These are phyloP conservation scores for Fusarium xylarioides DNA, from an alignment of 2,329 filamentous ascomycete genomes.

Conservation along the genomic window DNA sequence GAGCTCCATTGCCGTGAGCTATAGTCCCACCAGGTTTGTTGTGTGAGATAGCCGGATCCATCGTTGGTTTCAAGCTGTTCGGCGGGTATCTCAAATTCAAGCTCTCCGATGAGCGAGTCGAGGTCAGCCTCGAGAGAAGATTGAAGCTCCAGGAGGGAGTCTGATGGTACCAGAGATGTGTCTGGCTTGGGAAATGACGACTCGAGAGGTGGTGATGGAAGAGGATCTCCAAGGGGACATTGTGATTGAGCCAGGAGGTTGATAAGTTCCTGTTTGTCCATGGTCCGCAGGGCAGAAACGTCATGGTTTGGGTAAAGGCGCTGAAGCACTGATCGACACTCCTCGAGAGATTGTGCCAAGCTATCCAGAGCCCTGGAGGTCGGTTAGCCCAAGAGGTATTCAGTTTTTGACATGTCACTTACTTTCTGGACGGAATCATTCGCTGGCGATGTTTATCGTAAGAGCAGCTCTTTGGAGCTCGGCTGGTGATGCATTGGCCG, in stretches of 20 bases:
- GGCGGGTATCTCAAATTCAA: conserved; percentile 31
- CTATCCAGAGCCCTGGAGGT: conserved; percentile 65
- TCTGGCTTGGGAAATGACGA: conserved; percentile 59
- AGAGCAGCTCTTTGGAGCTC: conserved; percentile 79
- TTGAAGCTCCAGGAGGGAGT: conserved; percentile 28
- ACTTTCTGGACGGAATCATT: conserved; percentile 82
- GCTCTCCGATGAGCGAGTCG: conserved; percentile 33
- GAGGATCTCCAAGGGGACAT: conserved; percentile 52
- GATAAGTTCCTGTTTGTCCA: conserved; percentile 69
- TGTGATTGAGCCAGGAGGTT: conserved; percentile 61
- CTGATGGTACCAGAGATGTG: conserved; percentile 48
- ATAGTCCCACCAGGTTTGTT: conserved; percentile 32
- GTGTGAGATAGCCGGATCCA: conserved; percentile 11
- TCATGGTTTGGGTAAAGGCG: conserved; percentile 69
- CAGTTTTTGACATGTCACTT: conserved; percentile 46
- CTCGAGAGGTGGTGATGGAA: conserved; percentile 64
- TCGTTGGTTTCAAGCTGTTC: conserved; percentile 25
- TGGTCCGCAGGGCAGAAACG: conserved; percentile 58
- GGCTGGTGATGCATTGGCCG: conserved; percentile 83
- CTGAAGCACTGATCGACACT: conserved; percentile 57
- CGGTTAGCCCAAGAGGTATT: conserved; percentile 11
- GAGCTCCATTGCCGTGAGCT: conserved; percentile 29
- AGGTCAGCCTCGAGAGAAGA: conserved; percentile 35
- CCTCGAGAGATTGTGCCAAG: conserved; percentile 70
- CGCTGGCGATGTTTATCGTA: conserved; percentile 84